phyloP scores from a whole-genome alignment of 768 basidiomycete genomes.

The Tremella fuciformis region DNA sequence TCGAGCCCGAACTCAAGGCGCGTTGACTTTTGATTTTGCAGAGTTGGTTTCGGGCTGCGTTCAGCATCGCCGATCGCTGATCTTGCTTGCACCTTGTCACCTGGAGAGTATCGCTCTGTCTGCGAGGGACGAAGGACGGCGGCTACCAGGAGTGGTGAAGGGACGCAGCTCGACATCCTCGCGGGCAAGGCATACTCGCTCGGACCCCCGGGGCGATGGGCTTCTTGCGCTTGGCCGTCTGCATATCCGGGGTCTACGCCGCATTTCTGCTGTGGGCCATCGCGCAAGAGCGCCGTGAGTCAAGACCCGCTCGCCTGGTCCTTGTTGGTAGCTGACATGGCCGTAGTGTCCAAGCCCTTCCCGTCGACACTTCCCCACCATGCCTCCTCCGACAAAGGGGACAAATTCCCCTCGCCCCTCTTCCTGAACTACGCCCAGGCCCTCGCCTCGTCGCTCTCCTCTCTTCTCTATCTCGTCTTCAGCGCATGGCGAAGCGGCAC shows the following conservation, averaged over 20 bases:
- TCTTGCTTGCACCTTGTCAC: too few species aligned
- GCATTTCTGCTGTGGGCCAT: conserved; percentile 92
- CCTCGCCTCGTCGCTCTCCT: conserved; percentile 42
- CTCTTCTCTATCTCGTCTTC: conserved; percentile 36
- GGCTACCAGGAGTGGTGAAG: too few species aligned
- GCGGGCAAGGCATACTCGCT: too few species aligned
- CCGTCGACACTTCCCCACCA: conserved; percentile 20
- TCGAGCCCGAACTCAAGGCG: too few species aligned
- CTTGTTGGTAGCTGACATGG: too few species aligned
- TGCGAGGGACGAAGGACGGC: too few species aligned
- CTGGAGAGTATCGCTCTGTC: too few species aligned
- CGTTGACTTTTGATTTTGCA: too few species aligned
- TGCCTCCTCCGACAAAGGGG: conserved; percentile 26
- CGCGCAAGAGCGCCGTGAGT: conserved; percentile 85
- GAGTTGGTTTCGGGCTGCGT: too few species aligned
- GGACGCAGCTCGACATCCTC: too few species aligned
- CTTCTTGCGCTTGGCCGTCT: conserved; percentile 59
- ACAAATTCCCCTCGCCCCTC: conserved; percentile 48
- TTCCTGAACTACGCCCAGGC: conserved; percentile 49
- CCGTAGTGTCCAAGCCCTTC: conserved; percentile 50
- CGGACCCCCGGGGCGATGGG: conserved; percentile 20
- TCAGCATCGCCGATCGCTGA: too few species aligned
- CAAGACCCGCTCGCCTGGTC: not conserved
- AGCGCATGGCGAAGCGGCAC: conserved; percentile 30
- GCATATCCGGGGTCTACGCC: conserved; percentile 82